Conservation (phyloP, 2,329 filamentous ascomycete species). For the Westerdykella ornata region DNA sequence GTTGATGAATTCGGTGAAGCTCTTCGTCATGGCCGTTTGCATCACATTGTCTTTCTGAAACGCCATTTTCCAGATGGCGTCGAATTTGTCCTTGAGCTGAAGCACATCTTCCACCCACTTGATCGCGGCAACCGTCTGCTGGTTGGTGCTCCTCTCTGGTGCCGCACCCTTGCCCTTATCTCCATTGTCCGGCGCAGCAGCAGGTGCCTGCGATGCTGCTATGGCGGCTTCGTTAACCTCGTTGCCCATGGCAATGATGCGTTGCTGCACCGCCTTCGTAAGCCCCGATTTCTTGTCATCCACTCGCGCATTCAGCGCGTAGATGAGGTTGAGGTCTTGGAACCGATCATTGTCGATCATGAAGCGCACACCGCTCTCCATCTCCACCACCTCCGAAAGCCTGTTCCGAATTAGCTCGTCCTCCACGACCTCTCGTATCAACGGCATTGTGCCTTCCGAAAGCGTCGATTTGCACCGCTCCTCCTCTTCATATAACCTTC, state of each 20-base stretch:
- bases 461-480: constrained; percentile 79
- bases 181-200: constrained; percentile 41
- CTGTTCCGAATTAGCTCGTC: constrained; percentile 70
- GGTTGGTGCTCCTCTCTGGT: constrained; percentile 53
- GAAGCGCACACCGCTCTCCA: constrained; percentile 77
- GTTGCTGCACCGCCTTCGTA: constrained; percentile 62
- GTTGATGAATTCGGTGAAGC: constrained; percentile 92
- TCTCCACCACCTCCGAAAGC: constrained; percentile 71
- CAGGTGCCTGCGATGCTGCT: constrained; percentile 52
- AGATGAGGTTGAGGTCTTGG: constrained; percentile 73
- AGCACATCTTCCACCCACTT: constrained; percentile 94
- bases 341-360: constrained; percentile 89
- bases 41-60: constrained; percentile 71
- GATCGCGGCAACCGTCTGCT: constrained; percentile 79
- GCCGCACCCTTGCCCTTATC: constrained; percentile 43
- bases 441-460: constrained; percentile 62
- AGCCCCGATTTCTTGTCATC: constrained; percentile 67
- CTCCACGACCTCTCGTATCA: constrained; percentile 72
- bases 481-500: constrained; percentile 70
- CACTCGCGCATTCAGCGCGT: constrained; percentile 69
- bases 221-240: constrained; percentile 69
- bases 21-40: constrained; percentile 75
- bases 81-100: constrained; percentile 79
- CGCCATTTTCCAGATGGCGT: constrained; percentile 65
- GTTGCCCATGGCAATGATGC: constrained; percentile 70